Percentiles rank a stretch among this genome's conserved stretches.
Evolutionary conservation across 2,329 filamentous ascomycete species (phyloP).

Genomic region (Fusarium kyushuense): DNA sequence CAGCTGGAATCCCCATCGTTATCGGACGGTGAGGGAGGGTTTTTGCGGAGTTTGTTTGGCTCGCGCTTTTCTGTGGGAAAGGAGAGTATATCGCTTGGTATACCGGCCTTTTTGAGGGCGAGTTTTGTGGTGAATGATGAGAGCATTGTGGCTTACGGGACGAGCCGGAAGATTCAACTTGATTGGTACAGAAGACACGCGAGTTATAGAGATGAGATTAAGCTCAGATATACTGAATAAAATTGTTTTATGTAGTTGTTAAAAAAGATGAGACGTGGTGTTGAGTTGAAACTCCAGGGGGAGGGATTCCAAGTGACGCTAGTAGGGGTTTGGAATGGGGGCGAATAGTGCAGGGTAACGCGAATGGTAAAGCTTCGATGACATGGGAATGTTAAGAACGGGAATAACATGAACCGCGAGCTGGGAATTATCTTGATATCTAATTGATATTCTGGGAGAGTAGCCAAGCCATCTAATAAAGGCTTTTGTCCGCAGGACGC

Average conservation of each 20-base stretch:
- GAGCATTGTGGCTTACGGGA: slow-evolving; percentile 59
- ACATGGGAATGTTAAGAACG: not conserved
- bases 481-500: too few species aligned
- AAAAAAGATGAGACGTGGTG: slow-evolving; percentile 39
- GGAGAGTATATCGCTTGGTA: slow-evolving; percentile 64
- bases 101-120: slow-evolving; percentile 67
- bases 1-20: slow-evolving; percentile 51
- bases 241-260: not conserved
- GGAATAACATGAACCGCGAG: not conserved
- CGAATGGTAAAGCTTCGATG: slow-evolving; percentile 13
- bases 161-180: not conserved
- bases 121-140: slow-evolving; percentile 68
- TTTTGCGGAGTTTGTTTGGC: slow-evolving; percentile 52
- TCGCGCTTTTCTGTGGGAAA: slow-evolving; percentile 48
- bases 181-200: not conserved
- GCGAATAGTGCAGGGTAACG: slow-evolving; percentile 20
- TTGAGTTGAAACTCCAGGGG: slow-evolving; percentile 38
- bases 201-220: not conserved
- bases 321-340: slow-evolving; percentile 38
- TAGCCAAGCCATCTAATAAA: too few species aligned
- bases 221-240: not conserved
- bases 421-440: too few species aligned
- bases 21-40: slow-evolving; percentile 47
- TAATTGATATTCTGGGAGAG: too few species aligned
- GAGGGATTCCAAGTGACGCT: slow-evolving; percentile 13